Percentiles rank a stretch among this genome's conserved stretches.
phyloP scores from a whole-genome alignment of 169 alveolate genomes.

The Plasmodium falciparum region DNA sequence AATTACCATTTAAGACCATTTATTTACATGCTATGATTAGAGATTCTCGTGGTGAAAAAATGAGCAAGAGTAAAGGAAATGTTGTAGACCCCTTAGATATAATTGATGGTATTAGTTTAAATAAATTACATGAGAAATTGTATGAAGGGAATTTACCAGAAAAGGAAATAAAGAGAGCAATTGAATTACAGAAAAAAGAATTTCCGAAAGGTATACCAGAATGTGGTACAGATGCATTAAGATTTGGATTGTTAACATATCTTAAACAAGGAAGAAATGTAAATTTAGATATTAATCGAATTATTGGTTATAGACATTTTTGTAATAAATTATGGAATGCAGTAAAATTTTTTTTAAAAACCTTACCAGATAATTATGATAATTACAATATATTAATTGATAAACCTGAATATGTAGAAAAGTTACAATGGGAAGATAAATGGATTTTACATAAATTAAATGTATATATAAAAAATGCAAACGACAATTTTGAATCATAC shows the following conservation, averaged over 20 bases:
- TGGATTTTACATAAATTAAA: slow-evolving; percentile 96
- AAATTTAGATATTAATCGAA: slow-evolving; percentile 96
- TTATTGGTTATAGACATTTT: slow-evolving; percentile 97
- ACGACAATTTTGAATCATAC: slow-evolving; percentile 91
- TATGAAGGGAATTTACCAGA: slow-evolving; percentile 93
- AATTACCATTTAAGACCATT: slow-evolving; percentile 97
- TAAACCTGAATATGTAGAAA: slow-evolving; percentile 64
- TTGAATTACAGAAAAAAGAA: slow-evolving; percentile 93
- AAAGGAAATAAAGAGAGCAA: slow-evolving; percentile 95
- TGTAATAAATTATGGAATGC: slow-evolving; percentile 99
- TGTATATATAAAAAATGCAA: slow-evolving; percentile 83
- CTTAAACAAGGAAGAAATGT: slow-evolving; percentile 96
- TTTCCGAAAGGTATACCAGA: slow-evolving; percentile 99
- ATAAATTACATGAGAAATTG: slow-evolving; percentile 91
- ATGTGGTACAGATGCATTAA: slow-evolving; percentile 99
- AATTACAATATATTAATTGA: slow-evolving; percentile 77
- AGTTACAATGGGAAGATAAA: slow-evolving; percentile 93
- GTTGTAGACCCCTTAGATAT: slow-evolving; percentile 99
- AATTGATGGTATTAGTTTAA: slow-evolving; percentile 95
- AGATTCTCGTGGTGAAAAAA: slow-evolving; percentile 98
- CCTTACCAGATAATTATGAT: slow-evolving; percentile 82
- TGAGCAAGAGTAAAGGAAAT: slow-evolving; percentile 98
- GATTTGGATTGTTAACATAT: slow-evolving; percentile 95
- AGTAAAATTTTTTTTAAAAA: slow-evolving; percentile 92
- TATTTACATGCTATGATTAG: slow-evolving; percentile 99